A percentile compares a stretch with the other conserved stretches of the same genome.
These are phyloP conservation scores for Colletotrichum truncatum DNA, from an alignment of 2,329 filamentous ascomycete species.

Conservation along the genomic window DNA sequence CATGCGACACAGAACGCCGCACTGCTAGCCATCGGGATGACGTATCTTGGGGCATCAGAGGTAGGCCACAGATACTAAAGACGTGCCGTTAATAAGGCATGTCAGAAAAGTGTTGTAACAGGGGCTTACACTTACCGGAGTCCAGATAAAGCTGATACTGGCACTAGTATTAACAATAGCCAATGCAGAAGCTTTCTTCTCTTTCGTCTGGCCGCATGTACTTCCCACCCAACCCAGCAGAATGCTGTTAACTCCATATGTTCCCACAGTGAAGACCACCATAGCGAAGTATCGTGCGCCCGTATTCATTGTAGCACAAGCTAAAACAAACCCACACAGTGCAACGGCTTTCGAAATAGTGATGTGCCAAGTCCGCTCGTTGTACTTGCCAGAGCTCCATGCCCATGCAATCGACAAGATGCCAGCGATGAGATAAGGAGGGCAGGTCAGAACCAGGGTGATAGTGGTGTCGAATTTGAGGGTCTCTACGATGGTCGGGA, in stretches of 20 bases:
- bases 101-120: rapidly evolving
- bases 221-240: conserved; percentile 46
- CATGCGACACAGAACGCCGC: conserved; percentile 32
- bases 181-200: conserved; percentile 48
- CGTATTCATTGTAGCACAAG: conserved; percentile 41
- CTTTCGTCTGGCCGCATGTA: conserved; percentile 48
- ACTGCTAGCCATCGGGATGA: conserved; percentile 44
- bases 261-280: conserved; percentile 40
- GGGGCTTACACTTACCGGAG: conserved; percentile 3
- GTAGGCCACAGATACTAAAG: conserved; percentile 47
- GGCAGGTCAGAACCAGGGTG: conserved; percentile 54
- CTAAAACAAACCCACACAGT: conserved; percentile 35
- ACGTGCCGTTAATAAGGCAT: not conserved
- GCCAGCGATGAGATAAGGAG: conserved; percentile 52
- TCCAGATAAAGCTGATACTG: conserved; percentile 32
- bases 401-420: conserved; percentile 45
- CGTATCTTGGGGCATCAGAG: conserved; percentile 46
- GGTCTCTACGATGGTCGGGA: conserved; percentile 43
- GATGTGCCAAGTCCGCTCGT: conserved; percentile 58
- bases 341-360: conserved; percentile 51
- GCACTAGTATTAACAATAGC: conserved; percentile 39
- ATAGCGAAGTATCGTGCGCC: conserved; percentile 39
- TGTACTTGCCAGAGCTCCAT: conserved; percentile 45
- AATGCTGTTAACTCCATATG: conserved; percentile 43
- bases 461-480: conserved; percentile 50